Evolutionary conservation across 2,329 filamentous ascomycete species (phyloP).

Genomic region (Calonectria pteridis): DNA sequence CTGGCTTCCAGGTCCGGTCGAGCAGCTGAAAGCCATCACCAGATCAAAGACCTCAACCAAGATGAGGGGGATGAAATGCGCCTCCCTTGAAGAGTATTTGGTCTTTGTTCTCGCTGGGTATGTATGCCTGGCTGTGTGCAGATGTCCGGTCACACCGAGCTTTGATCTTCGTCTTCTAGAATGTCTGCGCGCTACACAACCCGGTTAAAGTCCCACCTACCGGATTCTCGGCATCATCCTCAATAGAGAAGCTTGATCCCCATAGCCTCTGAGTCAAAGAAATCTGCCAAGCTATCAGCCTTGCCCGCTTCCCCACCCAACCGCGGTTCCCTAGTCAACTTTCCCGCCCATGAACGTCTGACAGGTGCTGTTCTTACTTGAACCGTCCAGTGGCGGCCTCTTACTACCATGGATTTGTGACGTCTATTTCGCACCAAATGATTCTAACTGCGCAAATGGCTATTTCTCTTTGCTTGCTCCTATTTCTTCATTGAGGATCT

Average conservation of each 20-base stretch:
- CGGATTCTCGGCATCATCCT: background rate
- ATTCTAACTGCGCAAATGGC: background rate
- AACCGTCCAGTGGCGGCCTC: background rate
- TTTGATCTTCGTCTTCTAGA: background rate
- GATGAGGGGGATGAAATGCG: background rate
- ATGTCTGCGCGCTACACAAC: background rate
- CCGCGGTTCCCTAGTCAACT: background rate
- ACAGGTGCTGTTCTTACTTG: too few species aligned
- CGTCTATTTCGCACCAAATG: background rate
- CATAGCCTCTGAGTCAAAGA: background rate
- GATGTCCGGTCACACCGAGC: background rate
- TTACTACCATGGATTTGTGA: background rate
- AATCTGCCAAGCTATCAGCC: slow-evolving; percentile 18
- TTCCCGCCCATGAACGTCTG: background rate
- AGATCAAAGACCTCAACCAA: background rate
- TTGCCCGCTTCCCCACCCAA: background rate
- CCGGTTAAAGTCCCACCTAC: background rate
- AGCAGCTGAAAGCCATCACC: background rate
- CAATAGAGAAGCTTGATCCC: background rate
- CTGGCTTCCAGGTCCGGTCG: background rate
- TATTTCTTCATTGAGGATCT: background rate
- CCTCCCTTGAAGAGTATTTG: background rate
- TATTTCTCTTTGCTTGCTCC: background rate
- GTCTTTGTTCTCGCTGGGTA: background rate
- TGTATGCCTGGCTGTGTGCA: background rate